Conservation (phyloP, 768 basidiomycete genomes). For the Glaciozyma antarctica region DNA sequence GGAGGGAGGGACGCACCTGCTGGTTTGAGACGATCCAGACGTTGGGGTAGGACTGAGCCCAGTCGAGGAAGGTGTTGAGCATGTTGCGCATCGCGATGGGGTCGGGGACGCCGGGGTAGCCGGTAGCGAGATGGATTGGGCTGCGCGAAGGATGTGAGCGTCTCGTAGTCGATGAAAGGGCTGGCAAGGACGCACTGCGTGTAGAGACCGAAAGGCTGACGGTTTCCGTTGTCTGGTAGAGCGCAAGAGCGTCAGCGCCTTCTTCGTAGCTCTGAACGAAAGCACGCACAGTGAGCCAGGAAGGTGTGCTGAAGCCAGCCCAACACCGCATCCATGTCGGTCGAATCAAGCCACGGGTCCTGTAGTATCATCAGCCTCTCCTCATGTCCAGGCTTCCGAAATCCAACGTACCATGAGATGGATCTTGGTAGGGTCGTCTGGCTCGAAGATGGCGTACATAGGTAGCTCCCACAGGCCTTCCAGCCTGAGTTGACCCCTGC, state of each 20-base stretch:
- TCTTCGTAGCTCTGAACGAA: neutral
- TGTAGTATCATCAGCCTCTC: neutral
- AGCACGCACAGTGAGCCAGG: conserved; percentile 49
- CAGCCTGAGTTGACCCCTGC: conserved; percentile 60
- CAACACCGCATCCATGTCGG: conserved; percentile 36
- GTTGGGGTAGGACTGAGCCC: conserved; percentile 63
- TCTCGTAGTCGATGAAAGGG: neutral
- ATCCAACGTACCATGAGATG: conserved; percentile 75
- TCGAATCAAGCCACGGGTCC: conserved; percentile 47
- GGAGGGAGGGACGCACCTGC: conserved; percentile 4
- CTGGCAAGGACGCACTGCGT: conserved; percentile 46
- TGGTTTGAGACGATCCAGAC: conserved; percentile 42
- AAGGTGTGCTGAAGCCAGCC: conserved; percentile 67
- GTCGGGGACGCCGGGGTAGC: conserved; percentile 50
- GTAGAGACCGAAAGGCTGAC: conserved; percentile 71
- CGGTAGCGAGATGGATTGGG: conserved; percentile 54
- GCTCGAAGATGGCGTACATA: conserved; percentile 69
- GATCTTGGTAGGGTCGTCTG: conserved; percentile 41
- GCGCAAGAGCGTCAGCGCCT: neutral
- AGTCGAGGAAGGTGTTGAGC: conserved; percentile 70
- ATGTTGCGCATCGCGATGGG: conserved; percentile 54
- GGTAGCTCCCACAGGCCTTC: conserved; percentile 79
- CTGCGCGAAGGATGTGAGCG: neutral
- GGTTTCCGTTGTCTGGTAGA: conserved; percentile 51
- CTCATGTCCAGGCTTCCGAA: neutral